A percentile compares a stretch with the other conserved stretches of the same genome.
Conservation (phyloP, 2,329 filamentous ascomycete species). For the Aureobasidium lini region DNA sequence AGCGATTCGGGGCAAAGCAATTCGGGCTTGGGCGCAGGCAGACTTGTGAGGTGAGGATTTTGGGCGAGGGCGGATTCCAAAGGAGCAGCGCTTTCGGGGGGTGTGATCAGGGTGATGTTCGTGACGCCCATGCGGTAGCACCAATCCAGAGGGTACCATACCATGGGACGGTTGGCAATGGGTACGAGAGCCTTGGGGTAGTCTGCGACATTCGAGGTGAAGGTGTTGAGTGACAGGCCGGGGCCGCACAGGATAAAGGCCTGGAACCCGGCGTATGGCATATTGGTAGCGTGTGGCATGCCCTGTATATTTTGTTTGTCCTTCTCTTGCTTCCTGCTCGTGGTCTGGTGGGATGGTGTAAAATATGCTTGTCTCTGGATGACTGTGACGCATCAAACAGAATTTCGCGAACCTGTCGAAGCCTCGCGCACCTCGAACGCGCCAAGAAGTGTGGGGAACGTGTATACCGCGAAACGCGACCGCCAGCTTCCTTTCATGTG, state of each 20-base stretch:
- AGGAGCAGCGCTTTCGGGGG: constrained; percentile 52
- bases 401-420: neutral
- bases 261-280: constrained; percentile 70
- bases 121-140: constrained; percentile 75
- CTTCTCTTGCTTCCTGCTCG: neutral
- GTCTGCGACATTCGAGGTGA: constrained; percentile 71
- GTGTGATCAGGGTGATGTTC: constrained; percentile 52
- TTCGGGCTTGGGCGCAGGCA: constrained; percentile 66
- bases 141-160: constrained; percentile 83
- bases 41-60: constrained; percentile 66
- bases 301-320: neutral
- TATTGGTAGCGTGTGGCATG: constrained; percentile 67
- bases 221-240: constrained; percentile 73
- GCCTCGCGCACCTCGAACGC: neutral
- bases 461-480: neutral
- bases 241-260: constrained; percentile 77
- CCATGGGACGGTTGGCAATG: constrained; percentile 79
- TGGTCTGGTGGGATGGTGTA: neutral
- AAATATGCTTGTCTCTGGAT: too few species aligned
- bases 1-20: constrained; percentile 69
- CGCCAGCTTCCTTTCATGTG: neutral
- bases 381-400: constrained; percentile 10
- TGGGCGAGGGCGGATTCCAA: constrained; percentile 65
- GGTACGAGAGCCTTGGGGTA: constrained; percentile 76
- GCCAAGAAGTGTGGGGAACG: neutral